phyloP scores from a whole-genome alignment of 169 alveolate genomes.

The Neospora caninum region DNA sequence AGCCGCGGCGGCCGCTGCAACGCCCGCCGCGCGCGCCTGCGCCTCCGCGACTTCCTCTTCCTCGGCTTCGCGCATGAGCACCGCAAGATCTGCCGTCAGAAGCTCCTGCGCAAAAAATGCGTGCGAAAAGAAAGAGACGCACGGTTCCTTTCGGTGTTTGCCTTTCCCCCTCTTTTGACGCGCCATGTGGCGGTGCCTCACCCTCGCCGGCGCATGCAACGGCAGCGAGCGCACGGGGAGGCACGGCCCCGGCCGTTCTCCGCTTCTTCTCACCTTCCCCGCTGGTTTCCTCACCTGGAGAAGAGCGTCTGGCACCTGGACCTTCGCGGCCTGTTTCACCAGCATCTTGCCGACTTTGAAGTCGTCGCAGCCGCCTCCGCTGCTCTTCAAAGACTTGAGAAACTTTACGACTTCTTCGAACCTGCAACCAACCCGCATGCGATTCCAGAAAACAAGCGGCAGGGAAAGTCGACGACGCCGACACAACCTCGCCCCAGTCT shows the following conservation, averaged over 20 bases:
- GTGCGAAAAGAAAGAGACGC: neutral
- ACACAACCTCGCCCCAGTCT: neutral
- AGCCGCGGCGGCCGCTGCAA: slow-evolving; percentile 22
- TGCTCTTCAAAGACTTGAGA: slow-evolving; percentile 54
- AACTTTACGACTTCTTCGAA: slow-evolving; percentile 53
- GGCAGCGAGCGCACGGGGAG: too few relatives aligned
- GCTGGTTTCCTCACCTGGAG: neutral
- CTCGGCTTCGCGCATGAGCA: slow-evolving; percentile 41
- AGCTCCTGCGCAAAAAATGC: neutral
- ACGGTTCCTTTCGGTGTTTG: too few relatives aligned
- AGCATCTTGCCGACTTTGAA: slow-evolving; percentile 57
- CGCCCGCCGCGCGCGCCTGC: slow-evolving; percentile 31
- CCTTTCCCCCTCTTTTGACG: too few relatives aligned
- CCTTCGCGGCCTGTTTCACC: slow-evolving; percentile 56
- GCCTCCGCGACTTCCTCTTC: slow-evolving; percentile 46
- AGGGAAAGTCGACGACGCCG: neutral
- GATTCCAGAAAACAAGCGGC: neutral
- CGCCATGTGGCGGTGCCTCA: too few relatives aligned
- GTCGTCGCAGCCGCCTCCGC: slow-evolving; percentile 60
- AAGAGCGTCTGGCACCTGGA: slow-evolving; percentile 5
- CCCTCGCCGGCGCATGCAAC: too few relatives aligned
- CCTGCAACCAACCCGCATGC: neutral
- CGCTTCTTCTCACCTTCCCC: too few relatives aligned
- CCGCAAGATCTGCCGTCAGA: slow-evolving; percentile 29
- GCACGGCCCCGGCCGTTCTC: too few relatives aligned